Base-by-base conservation (phyloP, 1,139 yeast species). In the Protomyces macrosporus region DNA sequence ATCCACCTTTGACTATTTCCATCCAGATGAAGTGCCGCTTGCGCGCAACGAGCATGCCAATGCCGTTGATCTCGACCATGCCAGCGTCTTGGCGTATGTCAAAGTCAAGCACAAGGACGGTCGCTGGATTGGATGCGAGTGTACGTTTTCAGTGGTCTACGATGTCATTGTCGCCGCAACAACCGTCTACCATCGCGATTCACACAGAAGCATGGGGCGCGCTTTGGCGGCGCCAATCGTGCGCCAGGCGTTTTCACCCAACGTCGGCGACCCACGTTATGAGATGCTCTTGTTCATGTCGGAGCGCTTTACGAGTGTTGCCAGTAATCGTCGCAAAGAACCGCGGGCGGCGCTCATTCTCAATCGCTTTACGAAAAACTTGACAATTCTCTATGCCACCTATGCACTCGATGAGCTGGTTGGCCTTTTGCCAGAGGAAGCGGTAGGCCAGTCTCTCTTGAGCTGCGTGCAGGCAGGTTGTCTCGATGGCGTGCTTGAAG, bases 311-410 rank as follows among this genome's bases (percentile, higher is more conserved):
- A 39, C 60, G 12, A 34, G 53, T n/a, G 37, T 35, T 12, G 60
- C 54, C 6, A 33, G 53, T 6, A 51, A 39, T 9, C 37, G 45
- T 36, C 10, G 45, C n/a, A 55, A 55, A 35, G 67, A 66, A 39
- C 66, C 63, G 9, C 64, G 68, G 37, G 67, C 67, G 9, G 68
- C 67, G 4, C 54, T 66, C n/a, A 63, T 66, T 53, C 66, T 66
- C 33, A 60, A 66, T 42, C 64, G 68, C n/a, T 53, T 48, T 32
- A 56, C 61, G 12, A 60, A 53, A n/a, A 50, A 61, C 30, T 42
- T 65, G 36, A 61, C 67, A 12, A 45, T 65, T 10, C 40, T 66
- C 36, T 61, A 66, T 60, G 67, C 68, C n/a, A 65, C 68, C 2
- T 52, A 64, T 40, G 60, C 67, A 0, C 42, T 52, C 36, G 34